These are phyloP conservation scores for Isoetes taiwanensis DNA, from an alignment of 75 land plant species.

Conservation along the genomic window DNA sequence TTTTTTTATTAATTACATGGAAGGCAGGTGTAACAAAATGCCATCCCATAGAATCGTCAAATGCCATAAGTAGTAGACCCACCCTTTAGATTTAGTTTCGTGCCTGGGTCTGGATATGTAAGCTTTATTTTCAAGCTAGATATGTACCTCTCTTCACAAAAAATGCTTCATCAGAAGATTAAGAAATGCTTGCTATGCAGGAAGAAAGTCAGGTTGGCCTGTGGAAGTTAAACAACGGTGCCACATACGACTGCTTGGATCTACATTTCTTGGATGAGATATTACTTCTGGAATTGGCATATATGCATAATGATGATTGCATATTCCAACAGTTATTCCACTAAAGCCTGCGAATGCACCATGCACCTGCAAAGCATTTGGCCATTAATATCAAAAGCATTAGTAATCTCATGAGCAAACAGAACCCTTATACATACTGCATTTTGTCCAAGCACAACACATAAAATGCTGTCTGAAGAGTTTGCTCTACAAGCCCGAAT, in stretches of 20 bases:
- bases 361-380: constrained; percentile 15
- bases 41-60: no score
- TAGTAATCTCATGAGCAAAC: not conserved
- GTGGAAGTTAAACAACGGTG: constrained; percentile 22
- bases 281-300: constrained; percentile 27
- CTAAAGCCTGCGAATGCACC: constrained; percentile 40
- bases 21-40: no score
- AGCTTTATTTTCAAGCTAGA: no score
- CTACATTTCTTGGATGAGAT: constrained; percentile 11
- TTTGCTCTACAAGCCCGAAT: constrained; percentile 41
- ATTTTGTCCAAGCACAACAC: constrained; percentile 37
- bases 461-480: constrained; percentile 38
- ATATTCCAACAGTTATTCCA: constrained; percentile 36
- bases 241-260: constrained; percentile 27
- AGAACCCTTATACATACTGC: constrained; percentile 13
- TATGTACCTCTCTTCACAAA: no score
- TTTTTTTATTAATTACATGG: no score
- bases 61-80: no score
- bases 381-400: not conserved
- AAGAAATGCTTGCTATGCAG: no score
- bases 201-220: constrained; percentile 21
- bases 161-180: no score
- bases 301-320: constrained; percentile 29
- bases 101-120: no score
- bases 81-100: no score